phyloP scores from a whole-genome alignment of 176 grass and related monocot species.

The Thinopyrum elongatum region DNA sequence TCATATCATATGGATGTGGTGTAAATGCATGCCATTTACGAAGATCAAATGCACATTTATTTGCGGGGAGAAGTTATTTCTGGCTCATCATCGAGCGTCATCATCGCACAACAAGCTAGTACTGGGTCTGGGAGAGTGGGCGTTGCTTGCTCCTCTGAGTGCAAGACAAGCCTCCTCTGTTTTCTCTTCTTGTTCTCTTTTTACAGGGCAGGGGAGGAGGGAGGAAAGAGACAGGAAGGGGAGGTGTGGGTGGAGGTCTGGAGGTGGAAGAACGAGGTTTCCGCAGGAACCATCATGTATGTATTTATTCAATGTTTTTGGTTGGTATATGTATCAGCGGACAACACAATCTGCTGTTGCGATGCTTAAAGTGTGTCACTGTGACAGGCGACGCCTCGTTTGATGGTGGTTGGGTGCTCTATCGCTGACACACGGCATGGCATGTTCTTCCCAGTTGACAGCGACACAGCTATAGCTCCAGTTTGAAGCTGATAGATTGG shows the following conservation, averaged over 20 bases:
- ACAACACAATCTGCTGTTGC: not conserved
- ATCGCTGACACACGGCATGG: slow-evolving; percentile 15
- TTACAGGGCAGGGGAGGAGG: too few relatives aligned
- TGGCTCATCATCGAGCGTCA: slow-evolving; percentile 36
- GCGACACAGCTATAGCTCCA: not conserved
- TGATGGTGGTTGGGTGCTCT: slow-evolving; percentile 3
- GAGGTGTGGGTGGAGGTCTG: too few relatives aligned
- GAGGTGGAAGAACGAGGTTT: too few relatives aligned
- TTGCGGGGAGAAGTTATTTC: slow-evolving; percentile 34
- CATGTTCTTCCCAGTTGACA: not conserved
- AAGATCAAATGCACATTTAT: slow-evolving; percentile 55
- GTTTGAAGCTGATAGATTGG: not conserved
- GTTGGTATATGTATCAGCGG: not conserved
- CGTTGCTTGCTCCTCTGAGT: not conserved
- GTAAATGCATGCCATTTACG: slow-evolving; percentile 49
- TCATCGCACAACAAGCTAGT: slow-evolving; percentile 43
- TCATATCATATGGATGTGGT: not conserved
- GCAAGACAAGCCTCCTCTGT: not conserved
- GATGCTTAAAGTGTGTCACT: not conserved
- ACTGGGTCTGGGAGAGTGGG: not conserved
- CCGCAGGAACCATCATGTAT: not conserved
- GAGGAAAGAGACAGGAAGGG: too few relatives aligned
- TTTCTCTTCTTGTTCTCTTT: not conserved
- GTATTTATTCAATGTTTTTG: not conserved
- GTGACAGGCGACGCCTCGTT: not conserved